Evolutionary conservation across 1,284 basidiomycete genomes (phyloP).

Genomic region (Cryptococcus sp.): DNA sequence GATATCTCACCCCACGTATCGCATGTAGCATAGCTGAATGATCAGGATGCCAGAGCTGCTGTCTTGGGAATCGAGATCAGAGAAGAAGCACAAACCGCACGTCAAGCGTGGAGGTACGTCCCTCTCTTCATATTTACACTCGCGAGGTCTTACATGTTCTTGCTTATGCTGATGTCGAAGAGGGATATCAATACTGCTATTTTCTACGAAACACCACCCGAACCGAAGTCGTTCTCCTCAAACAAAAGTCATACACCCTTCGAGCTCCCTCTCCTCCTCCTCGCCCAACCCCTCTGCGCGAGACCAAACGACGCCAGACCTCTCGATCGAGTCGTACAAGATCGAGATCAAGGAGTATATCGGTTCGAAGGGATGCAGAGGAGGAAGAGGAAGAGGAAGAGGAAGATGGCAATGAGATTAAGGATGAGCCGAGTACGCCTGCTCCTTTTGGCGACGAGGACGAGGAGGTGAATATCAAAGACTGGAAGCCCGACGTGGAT

Average conservation of each 20-base stretch:
- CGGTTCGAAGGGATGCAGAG: constrained; percentile 1
- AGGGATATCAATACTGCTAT: constrained; percentile 44
- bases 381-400: constrained; percentile 1
- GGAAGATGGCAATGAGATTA: constrained; percentile 13
- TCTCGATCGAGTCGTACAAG: constrained; percentile 3
- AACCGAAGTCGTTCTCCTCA: constrained; percentile 43
- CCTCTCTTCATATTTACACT: not conserved
- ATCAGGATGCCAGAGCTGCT: constrained; percentile 28
- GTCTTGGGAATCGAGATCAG: constrained; percentile 12
- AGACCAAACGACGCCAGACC: not conserved
- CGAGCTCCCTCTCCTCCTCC: constrained; percentile 34
- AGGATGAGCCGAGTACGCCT: constrained; percentile 15
- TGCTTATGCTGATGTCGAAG: constrained; percentile 12
- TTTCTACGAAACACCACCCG: constrained; percentile 39
- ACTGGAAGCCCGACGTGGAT: constrained; percentile 42
- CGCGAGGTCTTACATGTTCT: not conserved
- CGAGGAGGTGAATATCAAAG: constrained; percentile 36
- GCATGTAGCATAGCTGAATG: not conserved
- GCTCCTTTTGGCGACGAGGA: constrained; percentile 9
- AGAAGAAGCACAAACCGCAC: constrained; percentile 41
- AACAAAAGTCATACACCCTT: constrained; percentile 38
- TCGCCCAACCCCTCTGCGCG: not conserved
- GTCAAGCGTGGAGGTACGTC: constrained; percentile 41
- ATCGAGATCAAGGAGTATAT: constrained; percentile 6
- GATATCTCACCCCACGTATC: not conserved